Evolutionary conservation across 2,329 filamentous ascomycete genomes (phyloP), one percentile per base, ranked within the genome.

Genomic region (Stemphylium lycopersici): DNA sequence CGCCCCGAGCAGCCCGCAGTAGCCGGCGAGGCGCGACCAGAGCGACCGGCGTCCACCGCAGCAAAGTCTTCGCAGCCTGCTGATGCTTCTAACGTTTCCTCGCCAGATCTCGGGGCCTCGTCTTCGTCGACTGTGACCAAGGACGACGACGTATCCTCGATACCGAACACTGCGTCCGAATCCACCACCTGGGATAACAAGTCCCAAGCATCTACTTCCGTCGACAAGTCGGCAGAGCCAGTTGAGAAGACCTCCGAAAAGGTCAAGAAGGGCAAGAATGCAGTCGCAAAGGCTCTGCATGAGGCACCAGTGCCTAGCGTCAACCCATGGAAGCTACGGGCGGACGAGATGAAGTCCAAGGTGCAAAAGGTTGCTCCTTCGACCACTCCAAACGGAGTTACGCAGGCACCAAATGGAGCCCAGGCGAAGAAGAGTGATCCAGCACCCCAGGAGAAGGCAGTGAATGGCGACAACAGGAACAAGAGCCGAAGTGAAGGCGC

Each of bases 281-380:
- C 62, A 78, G 84, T 56, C 6, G 79, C 80, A 12, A 79, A 84
- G 65, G 86, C 87, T 66, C 78, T 96, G 37, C 88, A 89, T 41
- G 91, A 95, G 56, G 93, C 93, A 15, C 89, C 91, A 26, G 82
- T 90, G 38, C 95, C 95, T 0, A 76, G 86, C 1, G 89, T 97
- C 53, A 99, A 99, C 74, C 80, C 93, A 58, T 99, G 95, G 93
- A 84, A 87, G 59, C 86, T 93, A 76, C 85, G 93, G 51, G 88
- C 84, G 65, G 88, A 91, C 67, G 87, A 86, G 41, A 77, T 81
- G 39, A 79, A 82, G 58, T 79, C 84, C 34, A 87, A 86, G 72
- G 71, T 74, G 20, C 56, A 56, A 16, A 83, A 64, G 31, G 58
- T 61, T 24, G 78, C 82, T 57, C 76, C 81, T n/a, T 77, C 70